Percentiles rank a stretch among this genome's conserved stretches.
Evolutionary conservation across 805 yeast species (phyloP).

Genomic region (Wickerhamiella azyma): DNA sequence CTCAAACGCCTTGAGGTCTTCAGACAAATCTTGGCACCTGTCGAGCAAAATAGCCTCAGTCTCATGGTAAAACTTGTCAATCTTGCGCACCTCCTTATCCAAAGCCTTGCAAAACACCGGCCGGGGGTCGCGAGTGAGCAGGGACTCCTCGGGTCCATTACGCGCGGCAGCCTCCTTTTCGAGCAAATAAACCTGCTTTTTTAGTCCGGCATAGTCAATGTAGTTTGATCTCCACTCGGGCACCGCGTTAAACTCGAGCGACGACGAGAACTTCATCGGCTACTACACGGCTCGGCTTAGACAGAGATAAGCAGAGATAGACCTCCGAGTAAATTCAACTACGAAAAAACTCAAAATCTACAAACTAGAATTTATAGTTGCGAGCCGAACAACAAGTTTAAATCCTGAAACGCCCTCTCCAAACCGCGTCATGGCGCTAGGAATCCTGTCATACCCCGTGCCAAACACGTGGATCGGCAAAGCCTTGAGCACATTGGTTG

Average conservation of each 20-base stretch:
- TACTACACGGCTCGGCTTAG: neutral
- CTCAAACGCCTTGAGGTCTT: slow-evolving; percentile 28
- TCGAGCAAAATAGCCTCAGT: slow-evolving; percentile 48
- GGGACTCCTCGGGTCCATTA: slow-evolving; percentile 10
- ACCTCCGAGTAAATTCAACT: neutral
- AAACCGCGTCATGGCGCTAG: slow-evolving; percentile 14
- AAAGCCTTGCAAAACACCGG: slow-evolving; percentile 55
- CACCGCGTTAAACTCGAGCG: slow-evolving; percentile 91
- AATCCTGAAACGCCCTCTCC: slow-evolving; percentile 18
- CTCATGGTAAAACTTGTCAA: slow-evolving; percentile 56
- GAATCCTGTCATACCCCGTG: slow-evolving; percentile 17
- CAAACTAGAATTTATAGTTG: neutral
- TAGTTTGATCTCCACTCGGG: slow-evolving; percentile 96
- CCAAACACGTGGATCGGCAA: slow-evolving; percentile 16
- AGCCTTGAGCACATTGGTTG: slow-evolving; percentile 9
- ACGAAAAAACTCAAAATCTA: neutral
- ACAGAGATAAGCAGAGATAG: neutral
- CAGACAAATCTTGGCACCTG: slow-evolving; percentile 42
- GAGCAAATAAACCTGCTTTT: slow-evolving; percentile 67
- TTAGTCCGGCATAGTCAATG: slow-evolving; percentile 76
- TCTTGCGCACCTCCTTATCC: slow-evolving; percentile 61
- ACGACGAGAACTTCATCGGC: slow-evolving; percentile 84
- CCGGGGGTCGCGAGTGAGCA: slow-evolving; percentile 35
- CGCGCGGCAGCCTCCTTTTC: slow-evolving; percentile 41
- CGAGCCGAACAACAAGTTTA: slow-evolving; percentile 18